Base-by-base conservation (phyloP, 495 filamentous ascomycete genomes). In the Penicillium angulare region DNA sequence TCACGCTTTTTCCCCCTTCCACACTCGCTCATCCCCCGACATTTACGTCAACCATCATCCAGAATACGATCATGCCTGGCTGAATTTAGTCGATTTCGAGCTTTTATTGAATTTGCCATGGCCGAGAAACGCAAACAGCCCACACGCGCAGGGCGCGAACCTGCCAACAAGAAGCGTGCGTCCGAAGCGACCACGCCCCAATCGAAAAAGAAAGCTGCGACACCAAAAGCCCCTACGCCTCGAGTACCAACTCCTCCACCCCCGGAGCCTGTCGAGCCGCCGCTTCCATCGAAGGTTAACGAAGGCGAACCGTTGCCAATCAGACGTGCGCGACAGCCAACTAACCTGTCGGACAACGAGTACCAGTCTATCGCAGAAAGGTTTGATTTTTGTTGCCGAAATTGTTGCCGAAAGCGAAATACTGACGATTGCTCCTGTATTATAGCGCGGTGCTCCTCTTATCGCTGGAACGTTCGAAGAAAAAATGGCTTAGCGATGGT, bases 361-460 rank as follows among this genome's bases (percentile, higher is more conserved):
- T 96, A 87, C 55, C 92, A 95, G 68, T 85, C 84, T 12, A 80
- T 96, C 17, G 79, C 83, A 36, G 90, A 95, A 68, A 96, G 90
- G 90, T 90, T 64, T 56, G 53, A 42, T 39, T 17, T 49, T 21
- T 12, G 20, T 13, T 13, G 23, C 22, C 15, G 9, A 22, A 26
- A 29, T 41, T 31, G 36, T 44, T 42, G 39, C 50, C 35, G 48
- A 20, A 49, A 33, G 21, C 5, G 18, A 22, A 48, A 32, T 36
- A 50, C 58, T 65, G 40, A 63, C 48, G 6, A 40, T 21, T 3
- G 35, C 21, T 34, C 22, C 53, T 16, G 13, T 38, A n/a, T 24
- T 55, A 47, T 53, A 97, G 92, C 67, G 89, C 87, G 42, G 88
- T 99, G 6, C 76, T 97, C 41, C 78, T 85, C 42, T 83, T 88